Percentiles rank a stretch among this genome's conserved stretches.
These are phyloP conservation scores for Moesziomyces aphidis DNA, from an alignment of 1,284 basidiomycete genomes.

Conservation along the genomic window DNA sequence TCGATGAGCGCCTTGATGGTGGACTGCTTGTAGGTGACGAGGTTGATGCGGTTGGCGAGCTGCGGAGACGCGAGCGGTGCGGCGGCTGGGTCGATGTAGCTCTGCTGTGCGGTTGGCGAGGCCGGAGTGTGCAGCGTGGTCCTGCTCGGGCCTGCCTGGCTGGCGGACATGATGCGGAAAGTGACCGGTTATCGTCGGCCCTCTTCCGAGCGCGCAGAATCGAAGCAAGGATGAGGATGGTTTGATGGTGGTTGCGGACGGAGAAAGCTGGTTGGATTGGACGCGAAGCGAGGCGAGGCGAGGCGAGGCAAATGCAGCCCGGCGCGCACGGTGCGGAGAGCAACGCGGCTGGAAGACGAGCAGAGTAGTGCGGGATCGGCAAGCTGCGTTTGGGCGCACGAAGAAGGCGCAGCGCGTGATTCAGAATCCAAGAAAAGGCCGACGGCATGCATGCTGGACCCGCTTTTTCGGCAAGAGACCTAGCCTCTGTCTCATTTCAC, in stretches of 20 bases:
- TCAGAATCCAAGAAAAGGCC: neutral
- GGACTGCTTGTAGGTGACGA: slow-evolving; percentile 57
- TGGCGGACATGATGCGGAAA: slow-evolving; percentile 3
- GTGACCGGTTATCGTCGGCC: neutral
- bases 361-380: slow-evolving; percentile 5
- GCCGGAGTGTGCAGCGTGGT: slow-evolving; percentile 6
- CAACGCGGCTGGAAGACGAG: neutral
- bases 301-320: slow-evolving; percentile 3
- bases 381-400: slow-evolving; percentile 13
- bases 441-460: neutral
- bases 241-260: neutral
- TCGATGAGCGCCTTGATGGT: slow-evolving; percentile 62
- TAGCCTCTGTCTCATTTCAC: too few species aligned
- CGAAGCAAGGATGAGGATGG: neutral
- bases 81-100: slow-evolving; percentile 17
- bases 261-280: neutral
- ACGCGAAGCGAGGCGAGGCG: too few species aligned
- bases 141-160: slow-evolving; percentile 26
- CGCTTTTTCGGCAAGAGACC: neutral
- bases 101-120: slow-evolving; percentile 6
- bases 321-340: neutral
- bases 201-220: neutral
- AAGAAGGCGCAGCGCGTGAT: neutral
- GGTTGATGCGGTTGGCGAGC: slow-evolving; percentile 51
- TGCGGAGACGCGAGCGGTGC: slow-evolving; percentile 24